Evolutionary conservation across 495 filamentous ascomycete genomes (phyloP), one percentile per base, ranked within the genome.

Genomic region (Xylaria telfairii): DNA sequence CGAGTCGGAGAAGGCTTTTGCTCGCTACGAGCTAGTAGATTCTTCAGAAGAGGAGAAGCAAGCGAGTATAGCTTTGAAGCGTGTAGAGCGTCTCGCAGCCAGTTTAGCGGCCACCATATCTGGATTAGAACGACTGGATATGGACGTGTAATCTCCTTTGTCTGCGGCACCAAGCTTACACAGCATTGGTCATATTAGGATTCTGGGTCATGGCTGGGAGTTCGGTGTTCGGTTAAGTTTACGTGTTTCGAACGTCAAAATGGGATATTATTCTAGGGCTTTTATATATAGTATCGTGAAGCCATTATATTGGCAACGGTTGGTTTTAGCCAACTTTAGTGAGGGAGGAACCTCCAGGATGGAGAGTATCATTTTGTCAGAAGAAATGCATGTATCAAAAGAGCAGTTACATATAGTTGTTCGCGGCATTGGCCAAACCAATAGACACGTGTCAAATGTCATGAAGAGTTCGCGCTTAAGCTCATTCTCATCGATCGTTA

Each of bases 11-110:
- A 93, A 95, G 79, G 75, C 82, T 3, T 80, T 86, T 59, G 78
- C 85, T 12, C 81, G 85, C 37, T 87, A 86, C 67, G 87, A 92
- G 73, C 83, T 93, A 17, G 83, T 90, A 19, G 84, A 81, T 46
- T 70, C 78, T 15, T 74, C 88, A 5, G 81, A 80, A n/a, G 82
- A 86, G n/a, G 87, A 90, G 24, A 62, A 53, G 15, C 32, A 63
- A 24, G 71, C 76, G 26, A 77, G 60, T 10, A 72, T 81, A 9
- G 83, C 82, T 24, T 78, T 81, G 75, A 77, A 72, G 24, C 78
- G 81, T 32, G 76, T 85, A 32, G 77, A 84, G 63, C 75, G 82
- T 56, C 75, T 87, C 67, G 73, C 74, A 17, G 80, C 79, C 3
- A 79, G 77, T 37, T 75, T 86, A 10, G 82, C 84, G 24, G 68